Evolutionary conservation across 495 filamentous ascomycete genomes (phyloP), one percentile per base, ranked within the genome.

Genomic region (Barbatosphaeria neglecta): DNA sequence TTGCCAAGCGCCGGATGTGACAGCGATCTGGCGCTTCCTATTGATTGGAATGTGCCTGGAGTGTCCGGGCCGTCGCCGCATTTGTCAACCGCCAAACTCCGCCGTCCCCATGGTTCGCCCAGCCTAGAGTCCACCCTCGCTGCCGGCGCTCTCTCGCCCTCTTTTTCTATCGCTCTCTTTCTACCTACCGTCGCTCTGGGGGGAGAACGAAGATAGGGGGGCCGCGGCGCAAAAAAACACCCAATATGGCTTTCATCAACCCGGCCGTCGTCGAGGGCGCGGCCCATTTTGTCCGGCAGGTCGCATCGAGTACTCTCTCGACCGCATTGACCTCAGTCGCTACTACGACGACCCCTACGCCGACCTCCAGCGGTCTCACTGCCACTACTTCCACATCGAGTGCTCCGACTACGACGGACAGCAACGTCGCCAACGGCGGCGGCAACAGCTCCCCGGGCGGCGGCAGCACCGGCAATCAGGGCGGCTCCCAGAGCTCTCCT

Each of bases 401-500:
- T 7, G 13, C 44, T 1, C 19, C 45, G 15, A 41, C 45, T 1
- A 40, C 45, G 16, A 40, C 45, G 17, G 22, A 20, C 41, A 40
- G n/a, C 45, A 44, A 43, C 13, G 20, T 47, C 18, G 44, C 37
- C 18, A 58, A 55, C 42, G 54, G 44, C 2, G 35, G 15, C 1
- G 16, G 22, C n/a, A 50, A 41, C 0, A 48, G 18, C 38, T 55
- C 43, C 40, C 50, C 49, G 8, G 50, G 51, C 20, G 48, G 45
- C 8, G 22, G 42, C 8, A n/a, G n/a, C n/a, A n/a, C n/a, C n/a
- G 52, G 50, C 23, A 58, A 48, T 40, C 33, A 48, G 28, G 48
- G 44, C 9, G 51, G 57, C 22, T 54, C 80, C n/a, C 88, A 85
- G n/a, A 92, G 79, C 53, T 93, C 87, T 7, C 93, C 92, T 19